Evolutionary conservation across 2,329 filamentous ascomycete species (phyloP).

Genomic region (Dactylellina haptotyla): DNA sequence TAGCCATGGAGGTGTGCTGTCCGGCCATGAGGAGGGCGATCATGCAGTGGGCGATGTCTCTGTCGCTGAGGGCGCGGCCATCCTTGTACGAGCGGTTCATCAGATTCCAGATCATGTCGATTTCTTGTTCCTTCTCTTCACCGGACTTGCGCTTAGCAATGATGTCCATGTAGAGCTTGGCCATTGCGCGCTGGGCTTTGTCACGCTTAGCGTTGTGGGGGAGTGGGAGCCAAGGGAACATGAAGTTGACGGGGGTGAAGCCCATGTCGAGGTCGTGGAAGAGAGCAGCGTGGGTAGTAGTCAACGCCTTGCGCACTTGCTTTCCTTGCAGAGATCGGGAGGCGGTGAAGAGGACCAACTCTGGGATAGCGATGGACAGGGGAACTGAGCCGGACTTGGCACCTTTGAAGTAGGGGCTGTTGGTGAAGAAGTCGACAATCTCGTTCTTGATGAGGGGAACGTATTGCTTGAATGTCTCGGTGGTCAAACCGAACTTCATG

Average conservation of each 20-base stretch:
- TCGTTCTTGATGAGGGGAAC: slow-evolving; percentile 78
- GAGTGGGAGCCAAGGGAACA: slow-evolving; percentile 80
- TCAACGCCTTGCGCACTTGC: slow-evolving; percentile 77
- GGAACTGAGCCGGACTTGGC: slow-evolving; percentile 71
- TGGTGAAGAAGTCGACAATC: slow-evolving; percentile 72
- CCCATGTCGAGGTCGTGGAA: slow-evolving; percentile 85
- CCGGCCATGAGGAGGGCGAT: slow-evolving; percentile 86
- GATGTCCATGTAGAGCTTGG: slow-evolving; percentile 75
- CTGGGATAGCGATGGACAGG: slow-evolving; percentile 74
- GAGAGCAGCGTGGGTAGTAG: slow-evolving; percentile 76
- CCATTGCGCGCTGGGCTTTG: slow-evolving; percentile 75
- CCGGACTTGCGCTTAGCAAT: slow-evolving; percentile 70
- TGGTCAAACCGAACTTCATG: slow-evolving; percentile 82
- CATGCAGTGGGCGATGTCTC: slow-evolving; percentile 85
- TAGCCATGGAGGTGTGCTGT: slow-evolving; percentile 81
- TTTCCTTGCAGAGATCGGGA: slow-evolving; percentile 78
- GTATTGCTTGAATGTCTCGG: slow-evolving; percentile 76
- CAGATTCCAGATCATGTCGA: slow-evolving; percentile 81
- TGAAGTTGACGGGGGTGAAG: slow-evolving; percentile 83
- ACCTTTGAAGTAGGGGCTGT: slow-evolving; percentile 69
- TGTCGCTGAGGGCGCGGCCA: slow-evolving; percentile 74
- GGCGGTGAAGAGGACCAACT: slow-evolving; percentile 85
- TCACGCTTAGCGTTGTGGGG: slow-evolving; percentile 80
- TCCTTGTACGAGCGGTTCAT: slow-evolving; percentile 82
- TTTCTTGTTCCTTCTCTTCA: slow-evolving; percentile 64